A percentile compares a stretch with the other conserved stretches of the same genome.
Evolutionary conservation across 768 basidiomycete genomes (phyloP).

Genomic region (Hypholoma sublateritium): DNA sequence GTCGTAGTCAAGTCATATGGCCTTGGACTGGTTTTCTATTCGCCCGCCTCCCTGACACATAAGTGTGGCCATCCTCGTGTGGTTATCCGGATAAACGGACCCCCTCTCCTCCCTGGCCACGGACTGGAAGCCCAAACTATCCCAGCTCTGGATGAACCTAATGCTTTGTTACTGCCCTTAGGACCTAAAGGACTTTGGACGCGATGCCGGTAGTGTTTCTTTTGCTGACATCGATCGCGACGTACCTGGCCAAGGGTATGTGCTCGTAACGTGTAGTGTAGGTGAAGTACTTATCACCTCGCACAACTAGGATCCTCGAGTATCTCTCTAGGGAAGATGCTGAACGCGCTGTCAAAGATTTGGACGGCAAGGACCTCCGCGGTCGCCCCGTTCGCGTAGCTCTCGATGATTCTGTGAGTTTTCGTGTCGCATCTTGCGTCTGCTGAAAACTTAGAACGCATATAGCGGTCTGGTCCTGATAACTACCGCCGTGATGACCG

Average conservation of each 20-base stretch:
- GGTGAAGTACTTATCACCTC: constrained; percentile 1
- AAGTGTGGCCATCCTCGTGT: constrained; percentile 1
- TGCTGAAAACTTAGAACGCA: constrained; percentile 7
- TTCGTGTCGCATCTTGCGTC: not conserved
- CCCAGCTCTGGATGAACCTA: constrained; percentile 31
- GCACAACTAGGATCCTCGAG: constrained; percentile 72
- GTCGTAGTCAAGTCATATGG: constrained; percentile 21
- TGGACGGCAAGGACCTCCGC: constrained; percentile 86
- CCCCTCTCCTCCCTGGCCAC: constrained; percentile 6
- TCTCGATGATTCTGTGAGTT: constrained; percentile 58
- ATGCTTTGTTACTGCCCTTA: constrained; percentile 50
- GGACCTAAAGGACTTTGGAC: constrained; percentile 98
- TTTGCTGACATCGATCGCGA: constrained; percentile 96
- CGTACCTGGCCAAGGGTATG: constrained; percentile 82
- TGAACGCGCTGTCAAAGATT: constrained; percentile 86
- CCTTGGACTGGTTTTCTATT: constrained; percentile 20
- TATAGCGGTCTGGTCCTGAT: constrained; percentile 64
- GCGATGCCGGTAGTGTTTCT: constrained; percentile 89
- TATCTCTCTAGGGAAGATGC: constrained; percentile 88
- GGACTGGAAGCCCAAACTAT: constrained; percentile 9
- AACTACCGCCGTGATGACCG: constrained; percentile 79
- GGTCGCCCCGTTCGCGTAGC: constrained; percentile 77
- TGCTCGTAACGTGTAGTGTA: not conserved
- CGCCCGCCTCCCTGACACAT: constrained; percentile 4
- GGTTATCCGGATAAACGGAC: constrained; percentile 13